Evolutionary conservation across 192 early-diverging fungal species (phyloP).

Genomic region (Neocallimastix lanati): DNA sequence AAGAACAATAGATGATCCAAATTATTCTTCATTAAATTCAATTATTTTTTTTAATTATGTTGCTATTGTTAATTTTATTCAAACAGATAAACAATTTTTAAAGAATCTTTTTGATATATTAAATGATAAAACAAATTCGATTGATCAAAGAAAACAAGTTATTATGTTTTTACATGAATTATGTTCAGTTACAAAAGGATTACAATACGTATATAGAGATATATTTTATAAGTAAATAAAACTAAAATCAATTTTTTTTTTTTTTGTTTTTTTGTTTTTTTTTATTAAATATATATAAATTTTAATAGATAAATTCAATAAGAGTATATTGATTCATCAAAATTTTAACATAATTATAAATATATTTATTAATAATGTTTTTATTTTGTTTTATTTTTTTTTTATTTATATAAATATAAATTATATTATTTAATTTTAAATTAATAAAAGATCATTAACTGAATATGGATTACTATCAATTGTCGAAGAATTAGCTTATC

Average conservation of each 20-base stretch:
- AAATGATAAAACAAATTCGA: conserved; percentile 10
- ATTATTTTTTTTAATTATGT: conserved; percentile 67
- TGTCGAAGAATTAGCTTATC: conserved; percentile 47
- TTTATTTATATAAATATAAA: not conserved
- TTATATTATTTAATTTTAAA: not conserved
- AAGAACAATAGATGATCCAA: conserved; percentile 55
- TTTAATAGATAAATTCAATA: no score
- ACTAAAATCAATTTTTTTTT: no score
- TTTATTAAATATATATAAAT: no score
- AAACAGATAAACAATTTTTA: conserved; percentile 47
- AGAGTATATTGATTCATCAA: no score
- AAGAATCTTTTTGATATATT: conserved; percentile 52
- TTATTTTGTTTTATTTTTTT: no score
- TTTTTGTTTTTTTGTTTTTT: no score
- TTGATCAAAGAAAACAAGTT: conserved; percentile 50
- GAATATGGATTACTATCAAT: conserved; percentile 63
- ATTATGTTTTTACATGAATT: conserved; percentile 67
- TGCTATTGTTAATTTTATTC: conserved; percentile 62
- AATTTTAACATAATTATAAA: no score
- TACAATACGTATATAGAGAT: conserved; percentile 54
- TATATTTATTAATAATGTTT: no score
- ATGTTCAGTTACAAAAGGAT: conserved; percentile 49
- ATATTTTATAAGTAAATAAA: conserved; percentile 5
- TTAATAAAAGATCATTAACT: conserved; percentile 33
- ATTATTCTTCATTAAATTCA: conserved; percentile 48